These are phyloP conservation scores for Acanthamoeba triangularis DNA, from an alignment of 208 protist species.

Conservation along the genomic window DNA sequence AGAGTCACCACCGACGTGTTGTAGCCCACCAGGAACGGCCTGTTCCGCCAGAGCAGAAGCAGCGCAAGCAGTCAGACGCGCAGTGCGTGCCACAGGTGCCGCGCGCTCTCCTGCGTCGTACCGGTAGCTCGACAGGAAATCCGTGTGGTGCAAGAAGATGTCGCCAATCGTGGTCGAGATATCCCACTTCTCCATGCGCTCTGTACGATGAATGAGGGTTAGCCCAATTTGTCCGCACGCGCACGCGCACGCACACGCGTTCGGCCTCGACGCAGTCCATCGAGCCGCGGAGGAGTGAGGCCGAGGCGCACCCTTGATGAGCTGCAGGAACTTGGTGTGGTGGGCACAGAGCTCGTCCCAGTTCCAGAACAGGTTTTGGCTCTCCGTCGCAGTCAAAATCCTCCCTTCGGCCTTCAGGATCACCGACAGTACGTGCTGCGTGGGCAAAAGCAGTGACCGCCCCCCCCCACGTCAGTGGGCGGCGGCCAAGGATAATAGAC, in stretches of 20 bases:
- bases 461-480: too few species aligned
- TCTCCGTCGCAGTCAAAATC: neutral
- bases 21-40: constrained; percentile 6
- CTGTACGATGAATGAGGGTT: neutral
- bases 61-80: neutral
- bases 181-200: constrained; percentile 4
- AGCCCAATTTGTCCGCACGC: too few species aligned
- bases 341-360: neutral
- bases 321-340: neutral
- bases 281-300: too few species aligned
- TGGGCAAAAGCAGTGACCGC: too few species aligned
- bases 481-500: too few species aligned
- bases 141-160: constrained; percentile 31
- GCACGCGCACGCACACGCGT: too few species aligned
- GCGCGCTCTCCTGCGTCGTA: too few species aligned
- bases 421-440: neutral
- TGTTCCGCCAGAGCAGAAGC: neutral
- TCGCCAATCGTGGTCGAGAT: constrained; percentile 36
- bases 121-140: constrained; percentile 3
- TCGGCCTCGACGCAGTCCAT: too few species aligned
- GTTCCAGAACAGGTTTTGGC: constrained; percentile 56
- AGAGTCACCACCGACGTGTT: constrained; percentile 8
- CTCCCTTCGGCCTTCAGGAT: neutral
- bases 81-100: too few species aligned
- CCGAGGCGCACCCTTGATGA: neutral